Evolutionary conservation across 257 asterid genomes (phyloP).

Genomic region (Rhazya stricta): DNA sequence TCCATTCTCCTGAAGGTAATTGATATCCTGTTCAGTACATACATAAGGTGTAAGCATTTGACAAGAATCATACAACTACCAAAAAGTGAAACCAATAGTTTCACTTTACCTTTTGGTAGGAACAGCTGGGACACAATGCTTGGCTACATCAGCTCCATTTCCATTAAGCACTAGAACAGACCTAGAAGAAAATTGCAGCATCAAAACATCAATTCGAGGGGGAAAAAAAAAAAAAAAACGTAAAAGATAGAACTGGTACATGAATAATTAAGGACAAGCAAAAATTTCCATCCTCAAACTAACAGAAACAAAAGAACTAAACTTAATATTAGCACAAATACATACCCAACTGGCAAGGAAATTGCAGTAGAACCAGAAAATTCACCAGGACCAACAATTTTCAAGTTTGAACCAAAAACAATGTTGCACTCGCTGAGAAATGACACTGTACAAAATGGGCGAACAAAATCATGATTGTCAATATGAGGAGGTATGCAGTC

Average conservation of each 20-base stretch:
- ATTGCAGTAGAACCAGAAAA: constrained; percentile 34
- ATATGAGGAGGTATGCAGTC: constrained; percentile 49
- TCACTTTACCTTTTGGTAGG: constrained; percentile 31
- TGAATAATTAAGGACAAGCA: constrained; percentile 2
- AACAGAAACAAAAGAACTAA: neutral
- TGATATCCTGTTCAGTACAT: constrained; percentile 55
- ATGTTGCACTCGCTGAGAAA: constrained; percentile 42
- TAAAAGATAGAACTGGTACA: neutral
- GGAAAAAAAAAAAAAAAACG: no score
- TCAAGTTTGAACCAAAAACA: constrained; percentile 36
- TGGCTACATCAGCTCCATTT: constrained; percentile 47
- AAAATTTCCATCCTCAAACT: neutral
- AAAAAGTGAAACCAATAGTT: neutral
- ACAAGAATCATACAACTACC: neutral
- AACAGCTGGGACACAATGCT: constrained; percentile 47
- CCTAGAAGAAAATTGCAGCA: constrained; percentile 21
- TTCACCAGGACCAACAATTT: constrained; percentile 30
- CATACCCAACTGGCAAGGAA: constrained; percentile 47
- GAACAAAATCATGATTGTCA: constrained; percentile 42
- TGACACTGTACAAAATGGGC: constrained; percentile 45
- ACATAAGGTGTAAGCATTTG: constrained; percentile 7
- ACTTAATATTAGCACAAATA: neutral
- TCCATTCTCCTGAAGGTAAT: constrained; percentile 92
- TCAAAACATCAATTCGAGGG: neutral
- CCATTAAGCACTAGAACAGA: constrained; percentile 47